Evolutionary conservation across 2,329 filamentous ascomycete species (phyloP).

Genomic region (Orbilia quercus): DNA sequence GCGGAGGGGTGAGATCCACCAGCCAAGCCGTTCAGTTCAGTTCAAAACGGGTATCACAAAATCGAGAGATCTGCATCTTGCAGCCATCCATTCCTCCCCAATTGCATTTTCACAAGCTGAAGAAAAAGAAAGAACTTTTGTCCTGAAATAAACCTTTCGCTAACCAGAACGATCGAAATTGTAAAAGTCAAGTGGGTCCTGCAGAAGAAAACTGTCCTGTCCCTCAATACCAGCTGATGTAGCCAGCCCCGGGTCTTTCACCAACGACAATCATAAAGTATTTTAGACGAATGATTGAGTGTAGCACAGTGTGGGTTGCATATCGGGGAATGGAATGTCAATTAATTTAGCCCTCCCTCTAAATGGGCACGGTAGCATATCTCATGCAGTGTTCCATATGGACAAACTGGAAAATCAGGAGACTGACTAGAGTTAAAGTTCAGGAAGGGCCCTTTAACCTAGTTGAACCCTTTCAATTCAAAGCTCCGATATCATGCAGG

Average conservation of each 20-base stretch:
- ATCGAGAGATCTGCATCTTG: slow-evolving; percentile 26
- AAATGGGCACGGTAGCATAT: not conserved
- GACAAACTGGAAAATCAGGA: slow-evolving; percentile 25
- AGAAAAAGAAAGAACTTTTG: too few relatives aligned
- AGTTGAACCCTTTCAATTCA: not conserved
- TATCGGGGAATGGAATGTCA: slow-evolving; percentile 40
- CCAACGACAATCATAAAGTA: too few relatives aligned
- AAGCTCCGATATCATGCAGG: not conserved
- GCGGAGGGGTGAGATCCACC: not conserved
- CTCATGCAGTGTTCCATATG: slow-evolving; percentile 33
- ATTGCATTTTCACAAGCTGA: not conserved
- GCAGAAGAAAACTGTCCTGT: too few relatives aligned
- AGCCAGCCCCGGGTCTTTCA: too few relatives aligned
- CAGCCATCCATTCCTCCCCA: slow-evolving; percentile 11
- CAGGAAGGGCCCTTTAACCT: too few relatives aligned
- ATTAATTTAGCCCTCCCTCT: not conserved
- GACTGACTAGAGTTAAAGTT: too few relatives aligned
- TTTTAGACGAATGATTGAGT: too few relatives aligned
- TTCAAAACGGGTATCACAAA: slow-evolving; percentile 19
- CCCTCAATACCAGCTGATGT: too few relatives aligned
- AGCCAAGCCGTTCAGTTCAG: not conserved
- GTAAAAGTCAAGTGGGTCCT: too few relatives aligned
- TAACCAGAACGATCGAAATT: too few relatives aligned
- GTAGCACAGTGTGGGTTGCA: too few relatives aligned
- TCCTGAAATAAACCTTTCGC: too few relatives aligned